These are phyloP conservation scores for Agapanthus africanus DNA, from an alignment of 106 monocot species.

Conservation along the genomic window DNA sequence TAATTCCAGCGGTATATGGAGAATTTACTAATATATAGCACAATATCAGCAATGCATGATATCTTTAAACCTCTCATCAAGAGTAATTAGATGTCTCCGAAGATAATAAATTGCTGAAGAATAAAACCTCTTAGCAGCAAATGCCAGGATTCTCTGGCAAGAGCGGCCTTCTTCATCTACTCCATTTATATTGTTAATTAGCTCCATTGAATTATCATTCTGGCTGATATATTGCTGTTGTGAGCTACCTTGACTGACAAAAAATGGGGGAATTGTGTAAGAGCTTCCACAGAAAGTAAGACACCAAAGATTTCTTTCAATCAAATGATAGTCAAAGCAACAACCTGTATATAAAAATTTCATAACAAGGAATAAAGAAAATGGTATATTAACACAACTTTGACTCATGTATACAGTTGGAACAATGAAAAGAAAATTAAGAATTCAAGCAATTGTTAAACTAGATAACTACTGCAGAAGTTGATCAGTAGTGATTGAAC, in stretches of 20 bases:
- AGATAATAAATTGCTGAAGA: neutral
- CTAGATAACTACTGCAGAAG: neutral
- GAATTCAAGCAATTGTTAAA: neutral
- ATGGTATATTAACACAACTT: neutral
- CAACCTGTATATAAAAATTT: neutral
- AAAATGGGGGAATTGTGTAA: constrained; percentile 6
- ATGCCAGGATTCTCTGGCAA: constrained; percentile 83
- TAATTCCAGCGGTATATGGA: neutral
- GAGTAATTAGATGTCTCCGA: neutral
- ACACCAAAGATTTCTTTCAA: neutral
- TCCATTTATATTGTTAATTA: constrained; percentile 79
- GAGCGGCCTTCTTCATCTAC: constrained; percentile 88
- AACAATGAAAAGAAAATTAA: neutral
- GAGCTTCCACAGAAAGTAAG: neutral
- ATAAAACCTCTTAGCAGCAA: constrained; percentile 84
- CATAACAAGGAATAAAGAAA: neutral
- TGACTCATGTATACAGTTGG: neutral
- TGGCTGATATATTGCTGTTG: constrained; percentile 39
- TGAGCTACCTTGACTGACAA: constrained; percentile 51
- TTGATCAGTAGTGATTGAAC: neutral
- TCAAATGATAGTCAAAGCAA: neutral
- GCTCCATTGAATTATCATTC: constrained; percentile 68
- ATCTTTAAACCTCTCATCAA: neutral
- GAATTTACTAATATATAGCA: neutral
- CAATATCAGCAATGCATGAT: neutral